These are phyloP conservation scores for Ciborinia camelliae DNA, from an alignment of 2,329 filamentous ascomycete genomes.

Conservation along the genomic window DNA sequence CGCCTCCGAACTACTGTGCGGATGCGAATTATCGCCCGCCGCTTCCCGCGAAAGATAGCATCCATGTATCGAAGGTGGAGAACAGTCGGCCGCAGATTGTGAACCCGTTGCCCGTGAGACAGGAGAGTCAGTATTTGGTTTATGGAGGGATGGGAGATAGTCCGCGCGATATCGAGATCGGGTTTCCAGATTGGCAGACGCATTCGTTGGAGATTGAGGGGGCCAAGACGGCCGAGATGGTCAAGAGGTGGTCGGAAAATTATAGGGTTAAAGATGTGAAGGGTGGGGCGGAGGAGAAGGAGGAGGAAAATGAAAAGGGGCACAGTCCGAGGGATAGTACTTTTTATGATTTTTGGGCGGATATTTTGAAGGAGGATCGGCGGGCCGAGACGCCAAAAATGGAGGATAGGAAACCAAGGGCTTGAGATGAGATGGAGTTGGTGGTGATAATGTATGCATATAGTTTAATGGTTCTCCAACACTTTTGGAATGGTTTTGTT, in stretches of 20 bases:
- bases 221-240: neutral
- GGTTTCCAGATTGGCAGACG: slow-evolving; percentile 7
- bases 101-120: slow-evolving; percentile 7
- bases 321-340: neutral
- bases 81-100: slow-evolving; percentile 1
- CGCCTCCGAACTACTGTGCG: neutral
- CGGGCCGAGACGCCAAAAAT: neutral
- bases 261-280: neutral
- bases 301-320: neutral
- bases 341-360: slow-evolving; percentile 10
- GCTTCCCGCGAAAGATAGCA: neutral
- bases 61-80: neutral
- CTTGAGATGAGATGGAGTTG: neutral
- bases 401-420: neutral
- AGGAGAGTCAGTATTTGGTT: slow-evolving; percentile 1
- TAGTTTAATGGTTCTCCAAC: neutral
- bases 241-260: slow-evolving; percentile 14
- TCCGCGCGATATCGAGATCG: slow-evolving; percentile 7
- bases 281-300: neutral
- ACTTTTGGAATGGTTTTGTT: neutral
- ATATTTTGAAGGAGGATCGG: neutral
- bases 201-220: slow-evolving; percentile 1
- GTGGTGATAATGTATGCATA: neutral
- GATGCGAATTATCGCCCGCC: neutral
- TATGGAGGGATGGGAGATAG: slow-evolving; percentile 5